Conservation (phyloP, 352 stramenopile species). For the Saprolegnia diclina region DNA sequence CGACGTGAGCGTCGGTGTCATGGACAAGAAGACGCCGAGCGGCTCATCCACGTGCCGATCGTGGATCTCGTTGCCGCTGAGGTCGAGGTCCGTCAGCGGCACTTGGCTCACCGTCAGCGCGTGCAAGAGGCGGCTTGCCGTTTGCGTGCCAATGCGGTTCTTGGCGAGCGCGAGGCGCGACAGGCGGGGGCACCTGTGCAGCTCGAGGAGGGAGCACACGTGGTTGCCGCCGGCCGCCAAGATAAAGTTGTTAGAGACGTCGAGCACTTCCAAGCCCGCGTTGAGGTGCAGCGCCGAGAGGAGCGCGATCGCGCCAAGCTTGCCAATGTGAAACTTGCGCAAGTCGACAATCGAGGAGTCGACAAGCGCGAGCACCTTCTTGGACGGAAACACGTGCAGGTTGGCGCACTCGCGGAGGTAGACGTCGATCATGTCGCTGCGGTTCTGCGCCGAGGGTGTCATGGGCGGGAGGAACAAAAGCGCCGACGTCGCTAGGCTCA, state of each 20-base stretch:
- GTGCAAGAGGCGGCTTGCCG: not conserved
- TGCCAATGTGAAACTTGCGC: slow-evolving; percentile 11
- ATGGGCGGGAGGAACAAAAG: not conserved
- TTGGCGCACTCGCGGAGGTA: slow-evolving; percentile 18
- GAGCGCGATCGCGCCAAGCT: slow-evolving; percentile 2
- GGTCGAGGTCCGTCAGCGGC: not conserved
- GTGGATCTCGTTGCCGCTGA: slow-evolving; percentile 18
- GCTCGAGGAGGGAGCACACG: not conserved
- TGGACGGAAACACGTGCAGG: slow-evolving; percentile 24
- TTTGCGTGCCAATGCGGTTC: slow-evolving; percentile 15
- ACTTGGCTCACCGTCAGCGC: not conserved
- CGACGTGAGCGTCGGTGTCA: not conserved
- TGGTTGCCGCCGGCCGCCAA: not conserved
- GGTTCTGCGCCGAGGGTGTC: not conserved
- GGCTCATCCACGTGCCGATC: slow-evolving; percentile 8
- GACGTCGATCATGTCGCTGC: slow-evolving; percentile 13
- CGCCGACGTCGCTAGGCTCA: not conserved
- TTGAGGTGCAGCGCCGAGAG: slow-evolving; percentile 1
- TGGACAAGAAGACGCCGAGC: not conserved
- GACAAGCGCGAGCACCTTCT: slow-evolving; percentile 14
- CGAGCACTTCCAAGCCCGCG: not conserved
- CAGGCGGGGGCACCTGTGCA: not conserved
- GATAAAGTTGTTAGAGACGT: slow-evolving; percentile 20
- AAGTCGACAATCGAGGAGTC: not conserved
- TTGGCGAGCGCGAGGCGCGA: slow-evolving; percentile 12